Evolutionary conservation across 2,329 filamentous ascomycete genomes (phyloP).

Genomic region (Calonectria hawksworthii): DNA sequence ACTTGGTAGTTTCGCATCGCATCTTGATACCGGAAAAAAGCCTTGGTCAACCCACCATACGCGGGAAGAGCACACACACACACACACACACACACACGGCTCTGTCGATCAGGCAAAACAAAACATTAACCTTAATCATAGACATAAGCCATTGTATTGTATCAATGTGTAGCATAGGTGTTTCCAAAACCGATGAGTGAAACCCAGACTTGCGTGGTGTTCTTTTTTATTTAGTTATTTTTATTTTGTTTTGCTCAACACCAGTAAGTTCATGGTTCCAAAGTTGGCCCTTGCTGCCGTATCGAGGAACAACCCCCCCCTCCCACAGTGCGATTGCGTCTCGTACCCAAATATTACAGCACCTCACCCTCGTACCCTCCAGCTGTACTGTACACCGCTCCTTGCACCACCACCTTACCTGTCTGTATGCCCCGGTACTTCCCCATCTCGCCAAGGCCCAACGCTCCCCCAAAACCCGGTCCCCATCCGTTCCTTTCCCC

Average conservation of each 20-base stretch:
- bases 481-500: not conserved
- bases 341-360: too few relatives aligned
- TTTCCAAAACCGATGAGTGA: not conserved
- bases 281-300: too few relatives aligned
- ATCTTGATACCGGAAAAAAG: not conserved
- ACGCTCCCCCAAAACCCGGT: not conserved
- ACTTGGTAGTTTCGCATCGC: not conserved
- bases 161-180: not conserved
- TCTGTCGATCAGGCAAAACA: not conserved
- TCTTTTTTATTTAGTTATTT: not conserved
- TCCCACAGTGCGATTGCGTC: not conserved
- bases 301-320: not conserved
- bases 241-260: not conserved
- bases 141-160: not conserved
- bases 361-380: too few relatives aligned
- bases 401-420: not conserved
- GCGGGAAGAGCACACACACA: too few relatives aligned
- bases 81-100: too few relatives aligned
- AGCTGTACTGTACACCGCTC: too few relatives aligned
- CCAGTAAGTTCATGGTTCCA: not conserved
- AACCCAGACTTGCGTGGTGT: not conserved
- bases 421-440: not conserved
- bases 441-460: not conserved
- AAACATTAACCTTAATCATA: slow-evolving; percentile 9
- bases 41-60: too few relatives aligned